Conservation (phyloP, 2,329 filamentous ascomycete species). For the Sarocladiaceae sp. region DNA sequence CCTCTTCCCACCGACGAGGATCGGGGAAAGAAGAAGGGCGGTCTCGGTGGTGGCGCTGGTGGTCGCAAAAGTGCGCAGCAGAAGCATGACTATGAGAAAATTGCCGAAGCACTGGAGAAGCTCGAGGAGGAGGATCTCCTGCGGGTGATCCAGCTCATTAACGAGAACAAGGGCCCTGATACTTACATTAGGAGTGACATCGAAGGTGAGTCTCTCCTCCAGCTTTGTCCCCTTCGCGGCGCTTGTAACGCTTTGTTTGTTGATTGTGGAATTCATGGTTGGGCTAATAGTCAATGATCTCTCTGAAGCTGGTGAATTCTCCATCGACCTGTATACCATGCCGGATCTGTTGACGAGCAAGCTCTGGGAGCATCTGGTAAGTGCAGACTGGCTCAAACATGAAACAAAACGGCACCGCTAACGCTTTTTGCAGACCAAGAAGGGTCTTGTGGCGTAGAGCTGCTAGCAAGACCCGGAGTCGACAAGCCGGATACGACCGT, state of each 20-base stretch:
- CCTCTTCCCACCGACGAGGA: conserved; percentile 75
- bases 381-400: conserved; percentile 15
- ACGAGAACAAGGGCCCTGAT: conserved; percentile 91
- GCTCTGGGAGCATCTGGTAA: conserved; percentile 82
- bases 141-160: conserved; percentile 95
- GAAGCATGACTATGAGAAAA: conserved; percentile 84
- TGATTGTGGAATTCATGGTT: conserved; percentile 7
- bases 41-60: neutral
- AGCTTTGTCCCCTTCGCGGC: conserved; percentile 12
- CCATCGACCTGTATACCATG: conserved; percentile 96
- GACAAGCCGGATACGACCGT: no score
- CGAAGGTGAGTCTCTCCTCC: conserved; percentile 63
- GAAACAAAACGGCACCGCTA: neutral
- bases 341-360: conserved; percentile 85
- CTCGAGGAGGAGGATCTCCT: conserved; percentile 89
- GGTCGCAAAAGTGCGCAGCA: conserved; percentile 73
- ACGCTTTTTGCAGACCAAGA: conserved; percentile 9
- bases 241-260: neutral
- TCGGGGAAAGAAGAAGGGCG: conserved; percentile 54
- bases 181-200: conserved; percentile 98
- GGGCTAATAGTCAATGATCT: conserved; percentile 32
- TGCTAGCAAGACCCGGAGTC: neutral
- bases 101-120: conserved; percentile 86
- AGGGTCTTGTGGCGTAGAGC: conserved; percentile 9
- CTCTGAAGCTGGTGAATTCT: conserved; percentile 81